A percentile compares a stretch with the other conserved stretches of the same genome.
Conservation (phyloP, 2,329 filamentous ascomycete genomes). For the Fusarium equiseti region DNA sequence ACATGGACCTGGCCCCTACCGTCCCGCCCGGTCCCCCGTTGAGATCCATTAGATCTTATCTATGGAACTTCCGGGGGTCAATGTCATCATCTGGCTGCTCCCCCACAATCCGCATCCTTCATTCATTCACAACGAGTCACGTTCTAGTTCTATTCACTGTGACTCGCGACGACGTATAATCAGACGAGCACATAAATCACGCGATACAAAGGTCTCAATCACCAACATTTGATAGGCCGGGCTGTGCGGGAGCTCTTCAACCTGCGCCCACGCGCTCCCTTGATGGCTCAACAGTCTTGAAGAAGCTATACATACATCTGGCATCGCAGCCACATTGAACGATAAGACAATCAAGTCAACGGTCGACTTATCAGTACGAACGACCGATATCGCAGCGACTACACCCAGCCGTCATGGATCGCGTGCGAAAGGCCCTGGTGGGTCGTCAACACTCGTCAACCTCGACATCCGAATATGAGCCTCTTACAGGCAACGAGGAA, state of each 20-base stretch:
- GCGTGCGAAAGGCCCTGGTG: conserved; percentile 45
- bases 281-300: conserved; percentile 22
- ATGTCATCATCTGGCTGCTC: conserved; percentile 26
- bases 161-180: conserved; percentile 12
- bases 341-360: neutral
- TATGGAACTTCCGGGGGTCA: conserved; percentile 2
- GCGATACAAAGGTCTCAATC: conserved; percentile 7
- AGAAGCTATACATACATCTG: conserved; percentile 25
- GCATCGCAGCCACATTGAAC: neutral
- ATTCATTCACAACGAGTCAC: conserved; percentile 15
- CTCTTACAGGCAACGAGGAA: conserved; percentile 49
- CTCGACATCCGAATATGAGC: conserved; percentile 51
- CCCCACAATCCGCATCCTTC: conserved; percentile 22
- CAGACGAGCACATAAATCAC: conserved; percentile 15
- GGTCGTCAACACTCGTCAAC: conserved; percentile 38
- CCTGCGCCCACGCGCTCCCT: conserved; percentile 18
- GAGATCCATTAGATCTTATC: conserved; percentile 35
- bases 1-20: conserved; percentile 28
- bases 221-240: neutral
- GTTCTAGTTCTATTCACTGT: conserved; percentile 4
- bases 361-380: neutral
- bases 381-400: neutral
- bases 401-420: conserved; percentile 43
- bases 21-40: conserved; percentile 15
- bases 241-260: neutral